These are phyloP conservation scores for Emmonsia crescens DNA, from an alignment of 2,329 filamentous ascomycete genomes.

Conservation along the genomic window DNA sequence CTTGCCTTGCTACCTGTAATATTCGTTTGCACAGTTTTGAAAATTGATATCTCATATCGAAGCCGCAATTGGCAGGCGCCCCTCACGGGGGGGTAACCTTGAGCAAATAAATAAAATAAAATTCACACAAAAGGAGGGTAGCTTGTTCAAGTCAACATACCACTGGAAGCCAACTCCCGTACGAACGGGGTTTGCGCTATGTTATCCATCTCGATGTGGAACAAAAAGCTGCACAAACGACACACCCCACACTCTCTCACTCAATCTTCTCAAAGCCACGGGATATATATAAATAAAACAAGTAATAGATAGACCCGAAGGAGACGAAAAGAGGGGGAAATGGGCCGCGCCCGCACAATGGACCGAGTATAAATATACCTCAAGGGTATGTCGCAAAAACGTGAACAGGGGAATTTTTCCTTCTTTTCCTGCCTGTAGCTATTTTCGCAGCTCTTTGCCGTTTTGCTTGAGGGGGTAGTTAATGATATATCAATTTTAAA, in stretches of 20 bases:
- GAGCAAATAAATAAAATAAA: neutral
- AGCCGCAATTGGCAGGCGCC: neutral
- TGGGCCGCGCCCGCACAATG: neutral
- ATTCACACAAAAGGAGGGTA: neutral
- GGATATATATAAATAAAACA: neutral
- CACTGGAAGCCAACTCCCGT: slow-evolving; percentile 72
- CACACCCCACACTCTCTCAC: neutral
- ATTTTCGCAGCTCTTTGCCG: neutral
- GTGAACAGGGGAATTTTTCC: neutral
- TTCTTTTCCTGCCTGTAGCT: neutral
- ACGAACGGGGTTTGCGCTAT: slow-evolving; percentile 57
- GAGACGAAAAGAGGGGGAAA: neutral
- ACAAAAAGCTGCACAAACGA: neutral
- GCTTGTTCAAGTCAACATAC: slow-evolving; percentile 40
- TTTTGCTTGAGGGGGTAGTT: neutral
- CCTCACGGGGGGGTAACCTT: neutral
- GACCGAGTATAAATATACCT: neutral
- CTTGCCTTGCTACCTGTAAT: neutral
- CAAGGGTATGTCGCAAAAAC: neutral
- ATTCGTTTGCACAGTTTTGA: neutral
- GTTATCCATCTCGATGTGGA: slow-evolving; percentile 11
- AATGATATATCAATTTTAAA: neutral
- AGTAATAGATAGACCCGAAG: neutral
- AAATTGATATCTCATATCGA: neutral
- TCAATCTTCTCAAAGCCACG: neutral